Conservation (phyloP, 139 green algal genomes). For the Chlamydomonas incerta region DNA sequence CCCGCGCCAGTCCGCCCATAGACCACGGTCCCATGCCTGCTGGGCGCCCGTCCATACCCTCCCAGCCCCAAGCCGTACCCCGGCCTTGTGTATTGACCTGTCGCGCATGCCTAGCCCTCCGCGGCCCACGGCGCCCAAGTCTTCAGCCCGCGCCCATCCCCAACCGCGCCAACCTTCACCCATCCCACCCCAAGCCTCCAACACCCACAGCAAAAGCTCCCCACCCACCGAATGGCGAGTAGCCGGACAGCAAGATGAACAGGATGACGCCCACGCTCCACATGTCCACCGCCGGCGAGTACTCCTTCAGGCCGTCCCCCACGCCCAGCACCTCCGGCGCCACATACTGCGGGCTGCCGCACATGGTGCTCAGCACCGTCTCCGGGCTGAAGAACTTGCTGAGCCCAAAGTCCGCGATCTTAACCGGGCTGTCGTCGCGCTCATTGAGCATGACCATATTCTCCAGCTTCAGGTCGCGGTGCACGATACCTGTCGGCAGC, state of each 20-base stretch:
- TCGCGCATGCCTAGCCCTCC: too few species aligned
- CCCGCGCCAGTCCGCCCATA: too few species aligned
- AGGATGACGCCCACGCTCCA: constrained; percentile 87
- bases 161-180: too few species aligned
- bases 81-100: too few species aligned
- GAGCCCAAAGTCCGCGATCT: constrained; percentile 89
- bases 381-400: constrained; percentile 82
- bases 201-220: not conserved
- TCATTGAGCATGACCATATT: constrained; percentile 88
- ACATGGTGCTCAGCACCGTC: constrained; percentile 83
- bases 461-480: constrained; percentile 89
- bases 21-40: too few species aligned
- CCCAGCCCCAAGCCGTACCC: too few species aligned
- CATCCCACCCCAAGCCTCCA: not conserved
- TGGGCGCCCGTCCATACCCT: too few species aligned
- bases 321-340: constrained; percentile 81
- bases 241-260: constrained; percentile 76
- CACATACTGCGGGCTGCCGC: constrained; percentile 77
- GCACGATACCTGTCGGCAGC: constrained; percentile 86
- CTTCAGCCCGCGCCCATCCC: too few species aligned
- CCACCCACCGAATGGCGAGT: constrained; percentile 79
- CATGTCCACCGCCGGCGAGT: constrained; percentile 80
- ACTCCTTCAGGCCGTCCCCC: constrained; percentile 75
- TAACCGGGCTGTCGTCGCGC: constrained; percentile 73
- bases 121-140: too few species aligned